Percentiles rank a stretch among this genome's conserved stretches.
These are phyloP conservation scores for Beauveria sp. DNA, from an alignment of 2,329 filamentous ascomycete genomes.

Conservation along the genomic window DNA sequence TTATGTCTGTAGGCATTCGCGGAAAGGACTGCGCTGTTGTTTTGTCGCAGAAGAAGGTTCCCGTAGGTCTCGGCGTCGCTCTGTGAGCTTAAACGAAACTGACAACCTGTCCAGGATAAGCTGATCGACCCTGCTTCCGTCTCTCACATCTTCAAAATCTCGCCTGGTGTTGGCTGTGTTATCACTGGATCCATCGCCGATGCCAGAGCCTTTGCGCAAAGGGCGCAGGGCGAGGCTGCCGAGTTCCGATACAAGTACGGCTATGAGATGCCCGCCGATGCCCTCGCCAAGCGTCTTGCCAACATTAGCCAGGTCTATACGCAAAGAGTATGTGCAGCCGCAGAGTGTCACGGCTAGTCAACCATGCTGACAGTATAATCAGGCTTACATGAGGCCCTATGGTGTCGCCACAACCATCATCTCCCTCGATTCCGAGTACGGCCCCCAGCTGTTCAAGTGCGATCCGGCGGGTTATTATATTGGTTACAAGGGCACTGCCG, in stretches of 20 bases:
- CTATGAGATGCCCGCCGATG: slow-evolving; percentile 99
- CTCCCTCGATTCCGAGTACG: slow-evolving; percentile 84
- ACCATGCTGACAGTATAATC: not conserved
- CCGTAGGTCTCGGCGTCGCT: slow-evolving; percentile 52
- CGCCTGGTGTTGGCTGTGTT: slow-evolving; percentile 91
- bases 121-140: slow-evolving; percentile 96
- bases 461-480: slow-evolving; percentile 97
- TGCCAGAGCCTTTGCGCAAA: slow-evolving; percentile 84
- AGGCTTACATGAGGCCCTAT: slow-evolving; percentile 95
- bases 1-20: slow-evolving; percentile 92
- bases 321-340: slow-evolving; percentile 62
- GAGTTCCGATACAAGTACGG: slow-evolving; percentile 98
- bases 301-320: slow-evolving; percentile 99
- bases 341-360: not conserved
- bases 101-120: slow-evolving; percentile 67
- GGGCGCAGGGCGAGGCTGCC: slow-evolving; percentile 89
- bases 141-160: slow-evolving; percentile 95
- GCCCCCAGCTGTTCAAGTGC: slow-evolving; percentile 95
- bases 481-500: slow-evolving; percentile 96
- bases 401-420: slow-evolving; percentile 94
- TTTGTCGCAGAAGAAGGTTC: slow-evolving; percentile 98
- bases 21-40: slow-evolving; percentile 97
- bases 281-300: slow-evolving; percentile 88
- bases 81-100: not conserved
- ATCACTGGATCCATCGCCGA: slow-evolving; percentile 99